Evolutionary conservation across 805 yeast species (phyloP), one percentile per base, ranked within the genome.

Genomic region (Myxozyma neotropica): DNA sequence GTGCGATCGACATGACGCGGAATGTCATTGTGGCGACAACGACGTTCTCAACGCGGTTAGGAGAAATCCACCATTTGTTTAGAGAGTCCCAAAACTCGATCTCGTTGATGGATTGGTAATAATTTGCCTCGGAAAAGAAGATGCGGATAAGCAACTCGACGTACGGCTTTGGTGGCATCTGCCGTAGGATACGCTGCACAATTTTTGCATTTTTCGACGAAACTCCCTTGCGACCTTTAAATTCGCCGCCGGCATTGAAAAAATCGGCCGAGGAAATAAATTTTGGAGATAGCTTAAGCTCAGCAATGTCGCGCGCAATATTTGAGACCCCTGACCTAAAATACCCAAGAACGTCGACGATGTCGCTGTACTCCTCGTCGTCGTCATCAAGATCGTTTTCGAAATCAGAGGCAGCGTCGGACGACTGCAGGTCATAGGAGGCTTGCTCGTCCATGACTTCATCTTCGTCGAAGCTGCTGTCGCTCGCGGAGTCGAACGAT

Each of bases 141-240:
- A 62, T 53, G n/a, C 42, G 36, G 19, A 57, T 31, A 12, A 62
- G 57, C 4, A 56, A 43, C 27, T 59, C 66, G 42, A 62, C 66
- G 40, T 62, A 59, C 4, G 66, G 63, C 39, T 55, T 26, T 10
- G 66, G 66, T 5, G 66, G 66, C 64, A 62, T 59, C n/a, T 53
- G 50, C 27, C 61, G 57, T 13, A 62, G 53, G 15, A 55, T 39
- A 33, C 60, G 55, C 40, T 47, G 48, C 12, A 59, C 52, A 24
- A 55, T 27, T 45, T 62, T 60, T 13, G 47, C 49, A 49, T 61
- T 57, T 15, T 57, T 58, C 4, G 57, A 53, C 4, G 59, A 51
- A 4, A 39, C 31, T 19, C 42, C 40, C 27, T 45, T 45, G 12
- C 45, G 45, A 8, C 44, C n/a, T 39, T 26, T 26, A 44, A 35